Evolutionary conservation across 108 stramenopile genomes (phyloP), one percentile per base, ranked within the genome.

Genomic region (Skeletonema grethae): DNA sequence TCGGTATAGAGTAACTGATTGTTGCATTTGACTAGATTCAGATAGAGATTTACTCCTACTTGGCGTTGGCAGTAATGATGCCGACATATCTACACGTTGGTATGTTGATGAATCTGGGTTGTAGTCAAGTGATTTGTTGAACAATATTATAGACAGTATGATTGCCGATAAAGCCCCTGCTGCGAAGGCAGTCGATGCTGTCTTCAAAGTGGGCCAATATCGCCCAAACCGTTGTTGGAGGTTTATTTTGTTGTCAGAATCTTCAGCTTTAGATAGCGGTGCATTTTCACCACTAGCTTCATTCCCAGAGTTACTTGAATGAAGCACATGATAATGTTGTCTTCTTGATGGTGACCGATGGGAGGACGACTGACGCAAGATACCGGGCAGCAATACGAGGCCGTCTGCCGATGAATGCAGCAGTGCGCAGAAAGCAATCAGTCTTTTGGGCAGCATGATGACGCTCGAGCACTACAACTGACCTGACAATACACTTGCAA

Each of bases 111-210:
- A 20, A 9, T 18, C 18, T 53, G 50, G 50, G 22, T 22, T 53
- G 50, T 53, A 53, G 22, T 24, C 50, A 53, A 53, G n/a, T 53
- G 50, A 53, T 53, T 24, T 22, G 22, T 53, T n/a, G 15, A 43
- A 43, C 41, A 43, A n/a, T 43, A 43, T 43, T 0, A 43, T 4
- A 4, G 41, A 43, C 3, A 43, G 41, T n/a, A 43, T n/a, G 15
- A 43, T 0, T 43, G 41, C 41, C 2, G 41, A 43, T 3, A 43
- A n/a, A 15, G 41, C n/a, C 15, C 41, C 41, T 5, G 41, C 3
- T n/a, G n/a, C 41, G 15, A 43, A 43, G 15, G 41, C 41, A 43
- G 15, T 43, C 41, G 41, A 43, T 3, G 41, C 41, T 43, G 41
- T 43, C 41, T 43, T 43, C 10, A 43, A 43, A n/a, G 10, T n/a